Evolutionary conservation across 2,329 filamentous ascomycete species (phyloP), one percentile per base, ranked within the genome.

Genomic region (Sporothrix globosa): DNA sequence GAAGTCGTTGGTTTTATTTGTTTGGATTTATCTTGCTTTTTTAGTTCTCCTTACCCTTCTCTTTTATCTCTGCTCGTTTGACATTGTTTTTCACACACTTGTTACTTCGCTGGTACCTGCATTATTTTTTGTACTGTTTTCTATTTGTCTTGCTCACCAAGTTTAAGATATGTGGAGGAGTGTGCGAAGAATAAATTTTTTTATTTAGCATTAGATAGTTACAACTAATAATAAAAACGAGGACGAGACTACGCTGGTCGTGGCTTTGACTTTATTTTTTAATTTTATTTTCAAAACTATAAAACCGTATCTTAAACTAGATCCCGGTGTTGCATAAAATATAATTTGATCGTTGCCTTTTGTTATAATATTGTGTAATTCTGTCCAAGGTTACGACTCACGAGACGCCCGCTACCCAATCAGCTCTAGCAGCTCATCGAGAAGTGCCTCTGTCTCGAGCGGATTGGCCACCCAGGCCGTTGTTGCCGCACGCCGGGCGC

Each of bases 391-490:
- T 6, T 34, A 34, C 34, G 34, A 34, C 34, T 34, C 34, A 34
- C 34, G 34, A 34, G 7, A 5, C 39, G 11, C 34, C 13, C 21
- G 3, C 24, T 56, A 69, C 0, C 53, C 80, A 79, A 84, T 85
- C 76, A 92, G 77, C 66, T 83, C 85, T 0, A 84, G 84, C 77
- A 97, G 82, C 83, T 98, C 96, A 76, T 97, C 93, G 72, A 99
- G 81, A 76, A 98, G 80, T 75, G 92, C 89, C 52, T 97, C 92
- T 41, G 96, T 99, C 84, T 99, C 96, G 0, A 86, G 84, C 0
- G 96, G 96, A 77, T 88, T 97, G 1, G 96, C 95, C 74, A 99
- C 97, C 96, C 96, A 99, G 0, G 95, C 94, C 27, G 96, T 98
- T 0, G 95, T 97, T 46, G 92, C 96, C 24, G 96, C 94, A 76